Conservation (phyloP, 345 rosid species). For the Psidium guajava region DNA sequence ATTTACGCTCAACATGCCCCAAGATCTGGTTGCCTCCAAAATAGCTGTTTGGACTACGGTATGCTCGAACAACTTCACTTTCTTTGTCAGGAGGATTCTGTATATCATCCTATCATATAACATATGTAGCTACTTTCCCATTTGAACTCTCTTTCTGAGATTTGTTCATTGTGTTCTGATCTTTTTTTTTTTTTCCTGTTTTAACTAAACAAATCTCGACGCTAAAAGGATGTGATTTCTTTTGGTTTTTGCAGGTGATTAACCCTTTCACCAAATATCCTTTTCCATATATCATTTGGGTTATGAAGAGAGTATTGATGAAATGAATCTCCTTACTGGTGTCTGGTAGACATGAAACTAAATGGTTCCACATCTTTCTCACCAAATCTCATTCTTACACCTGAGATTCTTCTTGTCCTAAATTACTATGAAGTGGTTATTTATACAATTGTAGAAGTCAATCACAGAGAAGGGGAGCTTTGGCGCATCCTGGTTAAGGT, state of each 20-base stretch:
- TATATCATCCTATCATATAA: not conserved
- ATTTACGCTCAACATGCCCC: constrained; percentile 87
- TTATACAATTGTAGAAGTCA: not conserved
- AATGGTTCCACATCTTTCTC: not conserved
- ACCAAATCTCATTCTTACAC: not conserved
- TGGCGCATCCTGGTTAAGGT: too few relatives aligned
- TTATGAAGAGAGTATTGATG: not conserved
- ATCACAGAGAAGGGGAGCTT: too few relatives aligned
- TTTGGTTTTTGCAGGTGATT: constrained; percentile 53
- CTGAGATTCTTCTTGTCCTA: not conserved
- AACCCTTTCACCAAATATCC: constrained; percentile 89
- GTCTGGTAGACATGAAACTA: not conserved
- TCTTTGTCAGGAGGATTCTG: not conserved
- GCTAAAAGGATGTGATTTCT: not conserved
- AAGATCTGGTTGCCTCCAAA: constrained; percentile 76
- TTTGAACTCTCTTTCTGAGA: not conserved
- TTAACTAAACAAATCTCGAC: not conserved
- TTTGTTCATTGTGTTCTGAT: not conserved
- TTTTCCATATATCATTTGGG: not conserved
- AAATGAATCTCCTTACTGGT: not conserved
- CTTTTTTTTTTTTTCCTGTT: not conserved
- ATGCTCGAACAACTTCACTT: constrained; percentile 1
- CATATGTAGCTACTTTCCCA: not conserved
- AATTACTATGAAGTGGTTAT: not conserved
- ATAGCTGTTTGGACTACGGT: constrained; percentile 96